Percentiles rank a stretch among this genome's conserved stretches.
These are phyloP conservation scores for Penicillium vulpinum DNA, from an alignment of 2,329 filamentous ascomycete species.

Conservation along the genomic window DNA sequence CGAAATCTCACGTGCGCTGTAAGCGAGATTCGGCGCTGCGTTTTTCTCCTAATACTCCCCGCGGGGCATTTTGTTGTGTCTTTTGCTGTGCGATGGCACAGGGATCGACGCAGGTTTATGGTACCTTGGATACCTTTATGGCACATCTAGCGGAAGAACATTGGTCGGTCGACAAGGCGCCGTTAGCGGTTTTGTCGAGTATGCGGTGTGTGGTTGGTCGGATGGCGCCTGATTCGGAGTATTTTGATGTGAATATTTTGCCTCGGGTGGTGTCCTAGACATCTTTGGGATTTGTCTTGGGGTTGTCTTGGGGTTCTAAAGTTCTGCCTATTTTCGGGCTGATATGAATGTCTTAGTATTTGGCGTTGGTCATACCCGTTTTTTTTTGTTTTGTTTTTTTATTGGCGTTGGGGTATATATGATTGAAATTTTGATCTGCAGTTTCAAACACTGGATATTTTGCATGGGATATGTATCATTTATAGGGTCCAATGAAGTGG, in stretches of 20 bases:
- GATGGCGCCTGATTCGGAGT: slow-evolving; percentile 41
- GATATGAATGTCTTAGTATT: neutral
- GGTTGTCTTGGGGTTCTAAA: neutral
- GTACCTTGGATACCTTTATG: slow-evolving; percentile 46
- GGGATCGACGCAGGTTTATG: slow-evolving; percentile 38
- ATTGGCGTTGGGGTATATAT: neutral
- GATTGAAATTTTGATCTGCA: neutral
- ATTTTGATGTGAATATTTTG: slow-evolving; percentile 52
- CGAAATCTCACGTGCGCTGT: slow-evolving; percentile 47
- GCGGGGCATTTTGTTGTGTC: slow-evolving; percentile 44
- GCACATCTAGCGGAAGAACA: slow-evolving; percentile 45
- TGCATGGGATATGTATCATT: neutral
- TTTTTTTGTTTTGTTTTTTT: neutral
- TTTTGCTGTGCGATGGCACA: slow-evolving; percentile 47
- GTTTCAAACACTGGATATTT: neutral
- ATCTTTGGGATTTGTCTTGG: neutral
- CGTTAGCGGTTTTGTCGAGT: slow-evolving; percentile 34
- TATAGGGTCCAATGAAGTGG: neutral
- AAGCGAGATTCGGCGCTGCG: slow-evolving; percentile 20
- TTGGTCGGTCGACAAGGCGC: slow-evolving; percentile 21
- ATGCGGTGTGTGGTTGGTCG: slow-evolving; percentile 47
- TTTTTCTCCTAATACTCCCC: neutral
- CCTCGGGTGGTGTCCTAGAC: slow-evolving; percentile 17
- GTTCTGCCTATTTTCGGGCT: neutral
- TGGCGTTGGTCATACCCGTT: neutral